These are phyloP conservation scores for Termitomyces sp. DNA, from an alignment of 768 basidiomycete species.

Conservation along the genomic window DNA sequence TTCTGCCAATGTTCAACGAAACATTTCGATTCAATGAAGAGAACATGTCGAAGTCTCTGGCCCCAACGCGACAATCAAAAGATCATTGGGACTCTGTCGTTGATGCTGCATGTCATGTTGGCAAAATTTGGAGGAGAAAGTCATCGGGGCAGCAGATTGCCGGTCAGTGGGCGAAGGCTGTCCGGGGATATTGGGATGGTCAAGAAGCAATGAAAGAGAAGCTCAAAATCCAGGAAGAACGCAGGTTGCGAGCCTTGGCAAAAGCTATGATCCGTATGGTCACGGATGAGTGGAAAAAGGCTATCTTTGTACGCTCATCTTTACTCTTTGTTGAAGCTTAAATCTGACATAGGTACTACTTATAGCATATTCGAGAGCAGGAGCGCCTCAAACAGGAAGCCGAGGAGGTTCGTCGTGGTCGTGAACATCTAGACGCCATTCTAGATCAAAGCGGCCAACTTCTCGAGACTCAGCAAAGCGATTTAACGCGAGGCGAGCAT, in stretches of 20 bases:
- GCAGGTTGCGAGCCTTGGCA: constrained; percentile 56
- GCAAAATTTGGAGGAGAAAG: constrained; percentile 21
- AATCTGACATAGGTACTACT: not conserved
- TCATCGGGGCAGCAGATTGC: constrained; percentile 32
- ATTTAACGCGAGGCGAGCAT: constrained; percentile 48
- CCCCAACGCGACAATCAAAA: constrained; percentile 26
- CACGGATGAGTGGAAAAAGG: constrained; percentile 81
- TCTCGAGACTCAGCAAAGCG: constrained; percentile 76
- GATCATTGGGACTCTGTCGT: constrained; percentile 62
- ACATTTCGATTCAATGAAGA: constrained; percentile 23
- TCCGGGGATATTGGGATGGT: constrained; percentile 74
- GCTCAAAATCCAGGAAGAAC: constrained; percentile 56
- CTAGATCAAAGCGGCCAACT: constrained; percentile 85
- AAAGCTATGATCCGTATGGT: constrained; percentile 70
- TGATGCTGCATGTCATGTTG: constrained; percentile 30
- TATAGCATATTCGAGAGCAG: constrained; percentile 69
- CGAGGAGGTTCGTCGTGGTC: constrained; percentile 75
- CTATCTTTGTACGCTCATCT: constrained; percentile 59
- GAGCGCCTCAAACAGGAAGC: constrained; percentile 56
- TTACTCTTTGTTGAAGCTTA: not conserved
- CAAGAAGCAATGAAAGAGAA: constrained; percentile 58
- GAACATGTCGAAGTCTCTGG: constrained; percentile 17
- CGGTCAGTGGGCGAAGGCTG: constrained; percentile 54
- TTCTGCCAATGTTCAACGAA: constrained; percentile 32
- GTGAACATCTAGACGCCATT: constrained; percentile 85